Conservation (phyloP, 2,329 filamentous ascomycete species). For the Diaporthe sp. region DNA sequence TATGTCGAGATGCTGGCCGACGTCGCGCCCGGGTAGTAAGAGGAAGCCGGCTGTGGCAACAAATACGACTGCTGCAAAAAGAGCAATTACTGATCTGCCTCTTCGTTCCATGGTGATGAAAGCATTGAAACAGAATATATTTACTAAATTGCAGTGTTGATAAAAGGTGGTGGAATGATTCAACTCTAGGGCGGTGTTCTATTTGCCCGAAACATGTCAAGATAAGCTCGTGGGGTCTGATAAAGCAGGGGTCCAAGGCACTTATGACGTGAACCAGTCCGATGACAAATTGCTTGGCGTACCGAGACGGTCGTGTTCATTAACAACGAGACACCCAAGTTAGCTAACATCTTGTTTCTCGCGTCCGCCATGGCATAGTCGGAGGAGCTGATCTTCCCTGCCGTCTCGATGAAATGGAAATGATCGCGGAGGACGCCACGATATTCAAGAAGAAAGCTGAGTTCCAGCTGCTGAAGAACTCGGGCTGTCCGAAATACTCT, state of each 20-base stretch:
- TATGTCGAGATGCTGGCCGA: background rate
- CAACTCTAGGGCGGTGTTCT: background rate
- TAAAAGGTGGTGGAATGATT: background rate
- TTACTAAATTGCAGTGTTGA: background rate
- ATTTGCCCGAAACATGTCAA: background rate
- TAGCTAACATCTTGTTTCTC: too few relatives aligned
- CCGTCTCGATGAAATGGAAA: too few relatives aligned
- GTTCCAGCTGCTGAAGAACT: too few relatives aligned
- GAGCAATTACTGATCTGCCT: background rate
- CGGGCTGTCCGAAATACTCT: too few relatives aligned
- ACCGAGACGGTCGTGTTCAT: too few relatives aligned
- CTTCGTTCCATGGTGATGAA: conserved; percentile 24
- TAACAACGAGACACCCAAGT: too few relatives aligned
- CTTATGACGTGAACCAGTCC: background rate
- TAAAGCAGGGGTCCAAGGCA: background rate
- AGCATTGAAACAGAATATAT: too few relatives aligned
- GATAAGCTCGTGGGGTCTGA: background rate
- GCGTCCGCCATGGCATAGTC: too few relatives aligned
- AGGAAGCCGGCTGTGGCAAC: conserved; percentile 24
- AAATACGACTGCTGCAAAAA: conserved; percentile 8
- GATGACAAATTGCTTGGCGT: too few relatives aligned
- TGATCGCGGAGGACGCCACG: too few relatives aligned
- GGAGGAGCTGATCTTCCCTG: too few relatives aligned
- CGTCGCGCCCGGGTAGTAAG: background rate
- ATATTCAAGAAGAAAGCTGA: too few relatives aligned